A percentile compares a stretch with the other conserved stretches of the same genome.
These are phyloP conservation scores for Diaporthe batatas DNA, from an alignment of 2,329 filamentous ascomycete genomes.

Conservation along the genomic window DNA sequence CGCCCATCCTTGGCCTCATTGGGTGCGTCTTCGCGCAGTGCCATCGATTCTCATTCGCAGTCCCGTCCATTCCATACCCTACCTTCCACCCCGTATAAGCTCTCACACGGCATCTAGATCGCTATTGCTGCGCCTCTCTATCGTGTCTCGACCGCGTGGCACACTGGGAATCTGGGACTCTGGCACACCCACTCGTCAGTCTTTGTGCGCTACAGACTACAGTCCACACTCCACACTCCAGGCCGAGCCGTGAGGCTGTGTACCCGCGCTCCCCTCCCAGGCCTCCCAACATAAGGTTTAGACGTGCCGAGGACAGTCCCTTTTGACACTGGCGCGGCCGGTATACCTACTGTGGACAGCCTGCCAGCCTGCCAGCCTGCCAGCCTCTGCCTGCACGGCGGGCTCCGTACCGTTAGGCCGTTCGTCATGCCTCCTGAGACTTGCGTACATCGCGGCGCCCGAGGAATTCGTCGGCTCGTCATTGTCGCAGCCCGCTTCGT, in stretches of 20 bases:
- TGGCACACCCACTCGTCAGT: not conserved
- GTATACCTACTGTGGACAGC: too few relatives aligned
- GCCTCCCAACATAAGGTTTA: slow-evolving; percentile 21
- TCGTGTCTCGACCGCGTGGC: slow-evolving; percentile 28
- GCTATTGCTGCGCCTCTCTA: slow-evolving; percentile 24
- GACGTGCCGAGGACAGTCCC: slow-evolving; percentile 21
- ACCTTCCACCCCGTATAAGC: not conserved
- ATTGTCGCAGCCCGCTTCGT: slow-evolving; percentile 31
- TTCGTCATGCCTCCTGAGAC: not conserved
- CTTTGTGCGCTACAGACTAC: not conserved
- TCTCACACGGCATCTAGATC: not conserved
- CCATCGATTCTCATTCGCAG: slow-evolving; percentile 14
- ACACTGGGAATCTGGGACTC: not conserved
- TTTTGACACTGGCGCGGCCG: not conserved
- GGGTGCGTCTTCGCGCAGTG: not conserved
- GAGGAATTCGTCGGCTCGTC: slow-evolving; percentile 30
- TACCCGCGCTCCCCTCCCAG: not conserved
- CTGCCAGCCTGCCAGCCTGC: too few relatives aligned
- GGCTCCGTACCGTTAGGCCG: not conserved
- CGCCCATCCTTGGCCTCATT: slow-evolving; percentile 13
- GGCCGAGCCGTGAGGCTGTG: slow-evolving; percentile 30
- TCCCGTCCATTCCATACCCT: not conserved
- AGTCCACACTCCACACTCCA: not conserved
- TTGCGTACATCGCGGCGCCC: slow-evolving; percentile 20
- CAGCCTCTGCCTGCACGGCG: not conserved